Evolutionary conservation across 2,329 filamentous ascomycete species (phyloP).

Genomic region (Diplodia intermedia): DNA sequence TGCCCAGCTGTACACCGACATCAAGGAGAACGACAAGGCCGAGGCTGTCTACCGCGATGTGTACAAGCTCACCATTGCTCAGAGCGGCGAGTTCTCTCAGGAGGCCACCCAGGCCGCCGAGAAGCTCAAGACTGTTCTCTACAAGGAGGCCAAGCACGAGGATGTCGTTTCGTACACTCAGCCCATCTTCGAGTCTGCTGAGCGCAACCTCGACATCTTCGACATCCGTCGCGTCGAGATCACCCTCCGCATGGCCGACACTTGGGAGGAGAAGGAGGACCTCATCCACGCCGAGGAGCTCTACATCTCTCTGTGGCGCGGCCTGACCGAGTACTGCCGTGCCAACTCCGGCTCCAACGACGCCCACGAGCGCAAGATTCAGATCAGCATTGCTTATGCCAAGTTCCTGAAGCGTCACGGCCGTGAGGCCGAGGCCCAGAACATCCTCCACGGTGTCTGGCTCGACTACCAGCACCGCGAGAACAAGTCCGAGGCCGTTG

Average conservation of each 20-base stretch:
- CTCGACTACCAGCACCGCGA: constrained; percentile 33
- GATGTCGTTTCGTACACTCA: constrained; percentile 32
- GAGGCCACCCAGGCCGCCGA: constrained; percentile 36
- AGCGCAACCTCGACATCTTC: constrained; percentile 32
- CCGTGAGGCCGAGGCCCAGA: constrained; percentile 30
- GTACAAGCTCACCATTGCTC: constrained; percentile 37
- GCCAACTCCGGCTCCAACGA: constrained; percentile 19
- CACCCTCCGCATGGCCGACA: constrained; percentile 31
- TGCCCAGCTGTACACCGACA: constrained; percentile 39
- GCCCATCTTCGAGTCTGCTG: constrained; percentile 32
- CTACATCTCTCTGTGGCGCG: constrained; percentile 35
- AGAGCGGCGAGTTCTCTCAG: constrained; percentile 38
- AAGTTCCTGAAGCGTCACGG: constrained; percentile 30
- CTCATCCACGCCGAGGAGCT: constrained; percentile 39
- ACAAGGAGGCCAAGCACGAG: constrained; percentile 33
- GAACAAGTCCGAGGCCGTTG: constrained; percentile 31
- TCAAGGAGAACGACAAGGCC: constrained; percentile 37
- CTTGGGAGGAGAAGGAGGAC: constrained; percentile 40
- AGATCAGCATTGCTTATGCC: constrained; percentile 31
- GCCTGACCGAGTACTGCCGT: constrained; percentile 32
- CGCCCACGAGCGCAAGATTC: constrained; percentile 31
- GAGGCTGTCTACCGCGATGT: constrained; percentile 39
- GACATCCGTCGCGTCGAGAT: constrained; percentile 32
- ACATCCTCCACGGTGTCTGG: constrained; percentile 33
- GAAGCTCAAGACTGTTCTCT: constrained; percentile 38